Percentiles rank a stretch among this genome's conserved stretches.
These are phyloP conservation scores for Colletotrichum karsti DNA, from an alignment of 2,329 filamentous ascomycete species.

Conservation along the genomic window DNA sequence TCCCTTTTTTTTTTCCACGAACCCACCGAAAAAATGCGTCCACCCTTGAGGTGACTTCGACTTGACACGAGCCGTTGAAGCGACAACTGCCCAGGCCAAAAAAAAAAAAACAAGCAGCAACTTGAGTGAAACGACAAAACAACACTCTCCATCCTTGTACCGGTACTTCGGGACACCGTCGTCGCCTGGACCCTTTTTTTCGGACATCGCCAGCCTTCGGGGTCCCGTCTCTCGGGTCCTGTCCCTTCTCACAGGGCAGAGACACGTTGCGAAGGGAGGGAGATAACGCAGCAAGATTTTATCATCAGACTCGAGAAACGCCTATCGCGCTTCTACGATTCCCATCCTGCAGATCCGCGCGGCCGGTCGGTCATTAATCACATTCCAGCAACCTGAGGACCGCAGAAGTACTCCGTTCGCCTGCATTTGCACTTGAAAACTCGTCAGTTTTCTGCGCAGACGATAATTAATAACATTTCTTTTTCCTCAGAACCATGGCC, in stretches of 20 bases:
- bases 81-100: not conserved
- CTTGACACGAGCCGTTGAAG: not conserved
- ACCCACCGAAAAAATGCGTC: not conserved
- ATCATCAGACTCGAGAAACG: not conserved
- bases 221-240: not conserved
- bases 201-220: not conserved
- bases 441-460: conserved; percentile 8
- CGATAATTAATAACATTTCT: not conserved
- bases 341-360: not conserved
- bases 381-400: not conserved
- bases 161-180: conserved; percentile 8
- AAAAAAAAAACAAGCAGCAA: conserved; percentile 11
- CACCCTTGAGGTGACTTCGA: not conserved
- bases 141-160: conserved; percentile 14
- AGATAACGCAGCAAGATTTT: too few species aligned
- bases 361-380: not conserved
- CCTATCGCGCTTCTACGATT: not conserved
- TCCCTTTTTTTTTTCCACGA: not conserved
- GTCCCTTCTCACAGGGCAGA: not conserved
- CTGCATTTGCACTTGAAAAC: not conserved
- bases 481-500: not conserved
- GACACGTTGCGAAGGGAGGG: not conserved
- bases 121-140: conserved; percentile 4
- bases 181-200: not conserved
- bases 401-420: not conserved